Percentiles rank a stretch among this genome's conserved stretches.
phyloP scores from a whole-genome alignment of 129 eudicot species.

The Flaveria bidentis region DNA sequence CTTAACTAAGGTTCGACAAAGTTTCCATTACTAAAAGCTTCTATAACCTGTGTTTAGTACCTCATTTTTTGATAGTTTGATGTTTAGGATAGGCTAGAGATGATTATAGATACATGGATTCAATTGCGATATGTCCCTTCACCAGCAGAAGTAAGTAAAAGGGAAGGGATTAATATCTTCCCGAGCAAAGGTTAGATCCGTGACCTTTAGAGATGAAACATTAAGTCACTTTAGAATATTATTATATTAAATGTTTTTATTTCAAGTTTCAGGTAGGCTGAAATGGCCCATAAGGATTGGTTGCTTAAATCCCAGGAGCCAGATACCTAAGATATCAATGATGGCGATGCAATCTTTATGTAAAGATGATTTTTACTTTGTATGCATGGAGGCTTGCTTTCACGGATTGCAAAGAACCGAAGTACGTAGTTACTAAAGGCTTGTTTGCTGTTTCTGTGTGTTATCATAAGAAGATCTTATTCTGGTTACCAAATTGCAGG shows the following conservation, averaged over 20 bases:
- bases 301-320: conserved; percentile 59
- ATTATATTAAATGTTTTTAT: not conserved
- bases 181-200: conserved; percentile 55
- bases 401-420: conserved; percentile 34
- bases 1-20: conserved; percentile 73
- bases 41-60: conserved; percentile 8
- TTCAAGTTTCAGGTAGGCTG: conserved; percentile 42
- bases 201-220: not conserved
- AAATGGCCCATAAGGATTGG: conserved; percentile 81
- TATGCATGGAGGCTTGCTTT: conserved; percentile 59
- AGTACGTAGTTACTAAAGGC: conserved; percentile 11
- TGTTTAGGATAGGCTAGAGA: conserved; percentile 88
- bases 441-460: conserved; percentile 4
- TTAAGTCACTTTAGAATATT: conserved; percentile 1
- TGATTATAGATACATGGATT: conserved; percentile 70
- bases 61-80: conserved; percentile 17
- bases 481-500: conserved; percentile 38
- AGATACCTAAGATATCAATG: conserved; percentile 58
- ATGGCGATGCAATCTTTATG: conserved; percentile 63
- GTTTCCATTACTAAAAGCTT: conserved; percentile 4
- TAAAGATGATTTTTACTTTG: conserved; percentile 63
- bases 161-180: conserved; percentile 67
- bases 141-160: conserved; percentile 85
- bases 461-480: not conserved
- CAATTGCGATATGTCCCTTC: conserved; percentile 63